phyloP scores from a whole-genome alignment of 495 filamentous ascomycete genomes.

The Podospora australis region DNA sequence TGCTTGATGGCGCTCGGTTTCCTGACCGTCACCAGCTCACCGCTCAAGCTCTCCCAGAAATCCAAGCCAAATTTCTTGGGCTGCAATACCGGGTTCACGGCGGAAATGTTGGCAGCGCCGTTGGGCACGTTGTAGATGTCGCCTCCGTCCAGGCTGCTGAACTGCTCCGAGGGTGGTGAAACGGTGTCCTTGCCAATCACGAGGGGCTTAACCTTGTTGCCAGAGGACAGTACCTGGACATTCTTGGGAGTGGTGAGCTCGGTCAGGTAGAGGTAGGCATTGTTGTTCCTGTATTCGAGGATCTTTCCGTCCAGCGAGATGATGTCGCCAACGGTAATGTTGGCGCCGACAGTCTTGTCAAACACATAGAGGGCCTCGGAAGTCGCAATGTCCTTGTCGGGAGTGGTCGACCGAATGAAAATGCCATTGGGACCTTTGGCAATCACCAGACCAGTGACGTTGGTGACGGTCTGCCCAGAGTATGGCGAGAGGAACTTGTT shows the following conservation, averaged over 20 bases:
- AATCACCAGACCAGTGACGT: conserved; percentile 53
- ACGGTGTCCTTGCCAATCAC: conserved; percentile 46
- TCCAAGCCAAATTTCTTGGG: conserved; percentile 53
- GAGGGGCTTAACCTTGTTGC: conserved; percentile 38
- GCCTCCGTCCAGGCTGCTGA: conserved; percentile 45
- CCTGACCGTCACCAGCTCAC: conserved; percentile 50
- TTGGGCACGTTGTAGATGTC: conserved; percentile 51
- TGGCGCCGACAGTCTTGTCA: conserved; percentile 29
- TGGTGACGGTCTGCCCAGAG: conserved; percentile 41
- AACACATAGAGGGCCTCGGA: conserved; percentile 53
- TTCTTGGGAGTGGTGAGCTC: conserved; percentile 47
- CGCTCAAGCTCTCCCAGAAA: conserved; percentile 58
- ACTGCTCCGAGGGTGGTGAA: conserved; percentile 47
- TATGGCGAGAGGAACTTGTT: conserved; percentile 52
- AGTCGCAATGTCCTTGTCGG: conserved; percentile 39
- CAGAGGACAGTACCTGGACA: conserved; percentile 37
- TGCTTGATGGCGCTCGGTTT: conserved; percentile 40
- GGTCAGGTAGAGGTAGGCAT: conserved; percentile 49
- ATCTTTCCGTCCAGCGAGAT: conserved; percentile 50
- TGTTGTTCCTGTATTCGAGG: conserved; percentile 46
- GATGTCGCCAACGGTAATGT: conserved; percentile 48
- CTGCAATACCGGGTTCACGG: conserved; percentile 46
- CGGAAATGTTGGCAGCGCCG: conserved; percentile 44
- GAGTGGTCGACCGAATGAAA: conserved; percentile 48
- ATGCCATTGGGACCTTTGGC: conserved; percentile 52